Conservation (phyloP, 192 early-diverging fungal genomes). For the Rhizophagus clarus region DNA sequence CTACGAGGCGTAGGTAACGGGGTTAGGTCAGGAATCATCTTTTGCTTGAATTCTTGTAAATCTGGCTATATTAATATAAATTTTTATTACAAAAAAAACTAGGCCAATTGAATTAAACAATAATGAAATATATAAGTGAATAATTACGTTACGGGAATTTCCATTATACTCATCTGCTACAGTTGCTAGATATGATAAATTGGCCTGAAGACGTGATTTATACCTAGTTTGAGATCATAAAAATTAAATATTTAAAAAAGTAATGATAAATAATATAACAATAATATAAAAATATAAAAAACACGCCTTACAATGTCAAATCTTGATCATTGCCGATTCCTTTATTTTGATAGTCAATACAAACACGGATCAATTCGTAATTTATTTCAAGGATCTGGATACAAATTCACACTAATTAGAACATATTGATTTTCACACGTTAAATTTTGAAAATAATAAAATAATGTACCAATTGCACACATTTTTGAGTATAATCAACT, state of each 20-base stretch:
- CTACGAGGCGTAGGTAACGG: slow-evolving; percentile 14
- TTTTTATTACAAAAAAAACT: not conserved
- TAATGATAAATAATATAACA: not conserved
- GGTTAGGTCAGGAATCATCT: slow-evolving; percentile 18
- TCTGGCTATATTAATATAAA: not conserved
- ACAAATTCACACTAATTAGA: not conserved
- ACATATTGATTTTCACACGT: not conserved
- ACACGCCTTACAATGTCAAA: not conserved
- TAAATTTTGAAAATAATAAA: not conserved
- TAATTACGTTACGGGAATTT: slow-evolving; percentile 26
- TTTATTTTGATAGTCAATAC: slow-evolving; percentile 29
- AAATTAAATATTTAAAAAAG: not conserved
- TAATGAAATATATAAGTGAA: not conserved
- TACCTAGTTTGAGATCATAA: not conserved
- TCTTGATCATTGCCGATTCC: slow-evolving; percentile 6
- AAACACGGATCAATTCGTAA: slow-evolving; percentile 27
- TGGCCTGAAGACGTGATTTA: slow-evolving; percentile 25
- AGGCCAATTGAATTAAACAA: not conserved
- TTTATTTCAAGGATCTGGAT: slow-evolving; percentile 29
- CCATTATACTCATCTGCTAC: slow-evolving; percentile 28
- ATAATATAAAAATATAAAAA: not conserved
- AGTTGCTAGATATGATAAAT: slow-evolving; percentile 27
- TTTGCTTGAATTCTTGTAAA: slow-evolving; percentile 23
- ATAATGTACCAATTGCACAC: slow-evolving; percentile 22
- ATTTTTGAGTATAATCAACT: slow-evolving; percentile 34